Conservation (phyloP, 2,329 filamentous ascomycete genomes). For the Teratosphaeria nubilosa region DNA sequence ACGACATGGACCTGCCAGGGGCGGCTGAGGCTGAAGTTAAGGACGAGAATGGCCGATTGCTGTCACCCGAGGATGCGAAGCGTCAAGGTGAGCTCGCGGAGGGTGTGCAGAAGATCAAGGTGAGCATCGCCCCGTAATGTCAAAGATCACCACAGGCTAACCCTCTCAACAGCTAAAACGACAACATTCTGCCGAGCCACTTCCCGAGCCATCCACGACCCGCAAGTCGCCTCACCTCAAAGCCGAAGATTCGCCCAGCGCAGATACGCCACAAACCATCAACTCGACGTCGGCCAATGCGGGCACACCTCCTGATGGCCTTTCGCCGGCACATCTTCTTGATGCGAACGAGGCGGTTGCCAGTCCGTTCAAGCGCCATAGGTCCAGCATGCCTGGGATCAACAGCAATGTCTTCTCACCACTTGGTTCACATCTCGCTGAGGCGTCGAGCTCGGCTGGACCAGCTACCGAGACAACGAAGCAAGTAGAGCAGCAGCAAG, state of each 20-base stretch:
- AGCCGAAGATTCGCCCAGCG: slow-evolving; percentile 30
- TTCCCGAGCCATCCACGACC: slow-evolving; percentile 34
- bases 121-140: slow-evolving; percentile 31
- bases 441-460: slow-evolving; percentile 5
- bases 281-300: slow-evolving; percentile 22
- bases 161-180: slow-evolving; percentile 57
- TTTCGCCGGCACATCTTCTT: slow-evolving; percentile 9
- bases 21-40: slow-evolving; percentile 57
- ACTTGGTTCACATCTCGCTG: slow-evolving; percentile 11
- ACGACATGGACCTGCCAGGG: slow-evolving; percentile 48
- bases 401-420: slow-evolving; percentile 14
- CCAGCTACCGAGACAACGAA: slow-evolving; percentile 10
- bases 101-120: slow-evolving; percentile 72
- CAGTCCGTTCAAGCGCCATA: slow-evolving; percentile 67
- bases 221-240: slow-evolving; percentile 34
- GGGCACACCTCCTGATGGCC: slow-evolving; percentile 22
- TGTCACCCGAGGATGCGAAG: slow-evolving; percentile 61
- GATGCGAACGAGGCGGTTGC: slow-evolving; percentile 47
- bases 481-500: slow-evolving; percentile 22
- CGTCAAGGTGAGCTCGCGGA: slow-evolving; percentile 68
- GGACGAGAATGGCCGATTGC: slow-evolving; percentile 44
- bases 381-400: slow-evolving; percentile 46
- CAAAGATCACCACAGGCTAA: not conserved
- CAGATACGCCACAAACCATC: slow-evolving; percentile 29
- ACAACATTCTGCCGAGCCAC: slow-evolving; percentile 63